Percentiles rank a stretch among this genome's conserved stretches.
Evolutionary conservation across 208 protist species (phyloP).

Genomic region (Acanthamoeba culbertsoni): DNA sequence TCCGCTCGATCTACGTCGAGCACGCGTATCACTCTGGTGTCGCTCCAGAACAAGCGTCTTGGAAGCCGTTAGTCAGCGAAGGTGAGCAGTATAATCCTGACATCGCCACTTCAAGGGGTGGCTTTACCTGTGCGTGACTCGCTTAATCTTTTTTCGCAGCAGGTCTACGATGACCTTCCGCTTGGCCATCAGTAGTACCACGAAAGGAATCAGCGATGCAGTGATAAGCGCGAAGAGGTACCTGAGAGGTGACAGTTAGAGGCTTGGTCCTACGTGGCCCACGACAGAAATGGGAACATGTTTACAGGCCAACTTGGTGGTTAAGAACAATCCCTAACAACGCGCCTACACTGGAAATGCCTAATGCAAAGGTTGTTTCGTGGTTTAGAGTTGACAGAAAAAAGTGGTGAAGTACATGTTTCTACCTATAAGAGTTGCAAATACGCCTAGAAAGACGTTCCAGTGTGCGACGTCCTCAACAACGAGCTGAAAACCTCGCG

Average conservation of each 20-base stretch:
- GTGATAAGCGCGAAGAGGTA: neutral
- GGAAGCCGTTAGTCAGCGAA: neutral
- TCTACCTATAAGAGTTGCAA: neutral
- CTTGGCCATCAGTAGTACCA: conserved; percentile 39
- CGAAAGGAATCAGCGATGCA: neutral
- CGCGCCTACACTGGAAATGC: neutral
- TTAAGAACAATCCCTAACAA: neutral
- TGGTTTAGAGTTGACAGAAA: neutral
- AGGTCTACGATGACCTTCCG: conserved; percentile 28
- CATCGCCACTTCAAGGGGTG: neutral
- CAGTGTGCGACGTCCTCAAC: conserved; percentile 13
- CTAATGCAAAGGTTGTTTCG: neutral
- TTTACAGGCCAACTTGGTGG: neutral
- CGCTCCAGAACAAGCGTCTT: neutral
- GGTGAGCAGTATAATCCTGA: neutral
- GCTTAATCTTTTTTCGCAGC: conserved; percentile 21
- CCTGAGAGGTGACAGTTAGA: neutral
- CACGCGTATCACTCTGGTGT: neutral
- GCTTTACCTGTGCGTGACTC: neutral
- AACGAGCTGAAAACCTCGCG: neutral
- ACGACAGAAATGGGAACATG: too few relatives aligned
- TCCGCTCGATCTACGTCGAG: neutral
- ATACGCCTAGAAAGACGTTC: neutral
- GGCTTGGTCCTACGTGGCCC: neutral
- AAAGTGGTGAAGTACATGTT: neutral